A percentile compares a stretch with the other conserved stretches of the same genome.
phyloP scores from a whole-genome alignment of 495 filamentous ascomycete species.

The Oleoguttula mirabilis region DNA sequence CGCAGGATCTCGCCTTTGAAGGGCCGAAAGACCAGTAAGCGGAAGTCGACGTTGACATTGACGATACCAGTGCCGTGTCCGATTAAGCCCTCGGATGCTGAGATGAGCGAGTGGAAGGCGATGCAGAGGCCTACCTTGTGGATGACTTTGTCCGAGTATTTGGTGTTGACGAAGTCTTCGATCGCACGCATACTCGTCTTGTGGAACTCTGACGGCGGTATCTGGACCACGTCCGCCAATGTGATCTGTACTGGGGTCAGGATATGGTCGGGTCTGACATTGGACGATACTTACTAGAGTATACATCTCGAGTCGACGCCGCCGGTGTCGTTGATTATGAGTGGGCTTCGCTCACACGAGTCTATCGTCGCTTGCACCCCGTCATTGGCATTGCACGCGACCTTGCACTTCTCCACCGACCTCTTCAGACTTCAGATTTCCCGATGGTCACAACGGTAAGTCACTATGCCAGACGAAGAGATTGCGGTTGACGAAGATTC shows the following conservation, averaged over 20 bases:
- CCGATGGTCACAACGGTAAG: no score
- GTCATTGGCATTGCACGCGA: no score
- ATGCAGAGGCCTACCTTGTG: conserved; percentile 85
- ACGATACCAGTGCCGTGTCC: conserved; percentile 81
- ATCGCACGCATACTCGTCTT: conserved; percentile 67
- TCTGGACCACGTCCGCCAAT: conserved; percentile 83
- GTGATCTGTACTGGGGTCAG: conserved; percentile 35
- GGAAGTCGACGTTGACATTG: conserved; percentile 90
- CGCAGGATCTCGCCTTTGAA: conserved; percentile 84
- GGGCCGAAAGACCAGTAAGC: conserved; percentile 83
- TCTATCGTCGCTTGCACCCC: no score
- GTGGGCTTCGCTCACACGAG: no score
- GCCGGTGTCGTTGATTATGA: no score
- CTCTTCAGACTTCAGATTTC: no score
- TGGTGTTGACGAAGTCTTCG: conserved; percentile 87
- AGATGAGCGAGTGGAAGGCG: conserved; percentile 74
- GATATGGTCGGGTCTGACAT: background rate
- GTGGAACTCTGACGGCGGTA: conserved; percentile 71
- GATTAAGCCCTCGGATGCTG: conserved; percentile 80
- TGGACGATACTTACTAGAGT: background rate
- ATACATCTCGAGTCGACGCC: conserved; percentile 1
- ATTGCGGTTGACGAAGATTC: no score
- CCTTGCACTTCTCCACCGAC: no score
- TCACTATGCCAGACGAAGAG: no score
- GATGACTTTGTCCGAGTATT: conserved; percentile 83